A percentile compares a stretch with the other conserved stretches of the same genome.
These are phyloP conservation scores for Boletus coccyginus DNA, from an alignment of 768 basidiomycete species.

Conservation along the genomic window DNA sequence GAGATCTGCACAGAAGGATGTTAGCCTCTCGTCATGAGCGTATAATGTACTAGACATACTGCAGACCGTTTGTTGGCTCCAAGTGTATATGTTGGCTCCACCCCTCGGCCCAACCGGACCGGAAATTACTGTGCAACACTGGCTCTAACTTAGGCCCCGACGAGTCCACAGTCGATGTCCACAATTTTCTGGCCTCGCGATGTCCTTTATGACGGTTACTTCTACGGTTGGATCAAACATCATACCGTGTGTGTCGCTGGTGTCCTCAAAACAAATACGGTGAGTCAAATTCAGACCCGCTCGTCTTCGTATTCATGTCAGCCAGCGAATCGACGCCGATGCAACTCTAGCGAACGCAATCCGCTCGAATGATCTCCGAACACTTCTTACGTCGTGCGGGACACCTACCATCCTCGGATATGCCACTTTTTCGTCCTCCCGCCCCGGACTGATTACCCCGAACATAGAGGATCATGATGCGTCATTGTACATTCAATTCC, in stretches of 20 bases:
- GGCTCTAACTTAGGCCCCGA: too few species aligned
- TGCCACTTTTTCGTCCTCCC: constrained; percentile 18
- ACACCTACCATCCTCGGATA: constrained; percentile 31
- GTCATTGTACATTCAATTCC: constrained; percentile 11
- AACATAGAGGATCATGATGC: constrained; percentile 33
- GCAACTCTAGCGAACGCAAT: constrained; percentile 5
- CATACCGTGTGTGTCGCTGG: constrained; percentile 50
- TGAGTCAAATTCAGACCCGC: constrained; percentile 19
- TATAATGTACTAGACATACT: not conserved
- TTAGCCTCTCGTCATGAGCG: not conserved
- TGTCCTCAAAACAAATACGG: constrained; percentile 36
- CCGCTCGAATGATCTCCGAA: constrained; percentile 19
- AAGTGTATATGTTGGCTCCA: too few species aligned
- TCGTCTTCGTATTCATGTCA: constrained; percentile 2
- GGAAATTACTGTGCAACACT: not conserved
- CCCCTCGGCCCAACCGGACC: constrained; percentile 11
- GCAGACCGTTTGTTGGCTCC: not conserved
- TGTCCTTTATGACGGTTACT: constrained; percentile 43
- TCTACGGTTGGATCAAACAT: constrained; percentile 58
- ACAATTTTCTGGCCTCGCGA: constrained; percentile 61
- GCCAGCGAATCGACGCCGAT: constrained; percentile 17
- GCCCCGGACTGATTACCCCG: constrained; percentile 18
- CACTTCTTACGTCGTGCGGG: constrained; percentile 15
- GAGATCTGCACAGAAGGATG: too few species aligned
- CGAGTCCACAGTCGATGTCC: constrained; percentile 23